phyloP scores from a whole-genome alignment of 805 yeast species.

The Yamadazyma olivae region DNA sequence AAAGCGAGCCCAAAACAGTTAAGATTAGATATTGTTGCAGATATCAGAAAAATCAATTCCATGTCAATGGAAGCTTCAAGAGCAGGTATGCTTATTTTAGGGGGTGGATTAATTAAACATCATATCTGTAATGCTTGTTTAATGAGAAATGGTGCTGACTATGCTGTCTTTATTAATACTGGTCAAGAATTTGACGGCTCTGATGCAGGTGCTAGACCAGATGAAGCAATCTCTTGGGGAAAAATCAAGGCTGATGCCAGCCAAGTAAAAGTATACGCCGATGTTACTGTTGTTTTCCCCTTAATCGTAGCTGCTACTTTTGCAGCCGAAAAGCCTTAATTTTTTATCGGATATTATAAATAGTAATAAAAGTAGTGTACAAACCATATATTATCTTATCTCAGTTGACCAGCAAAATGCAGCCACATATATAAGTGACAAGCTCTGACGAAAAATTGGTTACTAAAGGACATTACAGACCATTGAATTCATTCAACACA shows the following conservation, averaged over 20 bases:
- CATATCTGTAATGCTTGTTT: constrained; percentile 97
- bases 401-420: too few species aligned
- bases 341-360: too few species aligned
- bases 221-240: constrained; percentile 99
- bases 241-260: constrained; percentile 94
- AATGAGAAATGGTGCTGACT: constrained; percentile 99
- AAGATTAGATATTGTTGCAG: constrained; percentile 89
- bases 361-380: too few species aligned
- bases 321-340: constrained; percentile 51
- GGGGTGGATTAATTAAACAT: constrained; percentile 96
- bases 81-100: constrained; percentile 95
- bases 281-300: constrained; percentile 93
- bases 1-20: constrained; percentile 88
- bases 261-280: constrained; percentile 90
- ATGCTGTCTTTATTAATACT: constrained; percentile 94
- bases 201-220: constrained; percentile 99
- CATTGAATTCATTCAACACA: too few species aligned
- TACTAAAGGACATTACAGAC: too few species aligned
- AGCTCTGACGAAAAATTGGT: too few species aligned
- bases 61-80: constrained; percentile 91
- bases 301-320: constrained; percentile 97
- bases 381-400: too few species aligned
- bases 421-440: not conserved
- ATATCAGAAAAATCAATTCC: constrained; percentile 86
- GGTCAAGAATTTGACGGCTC: constrained; percentile 99